phyloP scores from a whole-genome alignment of 2,329 filamentous ascomycete species.

The Ophiostoma populinum region DNA sequence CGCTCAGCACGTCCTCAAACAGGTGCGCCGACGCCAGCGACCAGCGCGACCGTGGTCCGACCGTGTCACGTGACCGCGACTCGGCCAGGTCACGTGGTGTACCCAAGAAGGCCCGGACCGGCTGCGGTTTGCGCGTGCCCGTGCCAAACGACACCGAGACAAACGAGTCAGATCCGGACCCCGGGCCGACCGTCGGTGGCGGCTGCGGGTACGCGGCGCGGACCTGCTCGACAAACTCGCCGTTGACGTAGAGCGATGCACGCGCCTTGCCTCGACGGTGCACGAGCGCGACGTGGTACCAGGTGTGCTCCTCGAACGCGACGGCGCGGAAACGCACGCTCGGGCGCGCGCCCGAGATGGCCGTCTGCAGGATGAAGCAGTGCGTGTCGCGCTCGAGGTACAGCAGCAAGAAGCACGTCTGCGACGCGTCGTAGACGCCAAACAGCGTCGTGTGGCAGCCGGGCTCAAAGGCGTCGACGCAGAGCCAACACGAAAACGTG shows the following conservation, averaged over 20 bases:
- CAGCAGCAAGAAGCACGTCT: constrained; percentile 83
- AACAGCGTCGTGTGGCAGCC: constrained; percentile 87
- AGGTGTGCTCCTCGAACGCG: constrained; percentile 55
- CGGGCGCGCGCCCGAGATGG: constrained; percentile 66
- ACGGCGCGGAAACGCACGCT: constrained; percentile 86
- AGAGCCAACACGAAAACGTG: constrained; percentile 77
- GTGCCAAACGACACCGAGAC: constrained; percentile 52
- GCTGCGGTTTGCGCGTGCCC: constrained; percentile 33
- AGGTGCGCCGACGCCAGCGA: constrained; percentile 81
- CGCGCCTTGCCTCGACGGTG: constrained; percentile 68
- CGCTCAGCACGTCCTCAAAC: constrained; percentile 72
- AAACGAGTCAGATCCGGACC: no score
- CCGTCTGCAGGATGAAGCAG: constrained; percentile 92
- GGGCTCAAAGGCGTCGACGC: constrained; percentile 72
- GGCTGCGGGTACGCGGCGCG: constrained; percentile 74
- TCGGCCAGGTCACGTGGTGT: constrained; percentile 78
- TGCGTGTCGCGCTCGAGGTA: constrained; percentile 88
- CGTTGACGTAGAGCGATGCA: constrained; percentile 78
- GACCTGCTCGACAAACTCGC: constrained; percentile 83
- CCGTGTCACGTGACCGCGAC: constrained; percentile 54
- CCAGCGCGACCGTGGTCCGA: no score
- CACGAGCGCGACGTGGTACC: constrained; percentile 88
- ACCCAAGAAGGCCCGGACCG: constrained; percentile 82
- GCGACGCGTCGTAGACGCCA: constrained; percentile 78
- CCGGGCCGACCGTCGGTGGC: constrained; percentile 49